Conservation (phyloP, 2,329 filamentous ascomycete species). For the Pseudogymnoascus sp. region DNA sequence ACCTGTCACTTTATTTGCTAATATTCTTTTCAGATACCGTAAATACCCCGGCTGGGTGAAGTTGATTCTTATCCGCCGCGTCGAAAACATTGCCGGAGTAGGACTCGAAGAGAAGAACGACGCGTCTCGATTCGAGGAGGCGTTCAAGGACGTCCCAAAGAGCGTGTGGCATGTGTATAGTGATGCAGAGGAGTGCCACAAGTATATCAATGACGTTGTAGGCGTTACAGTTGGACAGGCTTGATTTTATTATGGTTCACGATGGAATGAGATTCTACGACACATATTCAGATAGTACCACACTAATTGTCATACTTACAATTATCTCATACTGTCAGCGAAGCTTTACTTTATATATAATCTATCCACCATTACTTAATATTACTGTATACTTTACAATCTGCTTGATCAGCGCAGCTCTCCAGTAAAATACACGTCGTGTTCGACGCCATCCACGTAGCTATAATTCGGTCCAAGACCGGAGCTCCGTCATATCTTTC, state of each 20-base stretch:
- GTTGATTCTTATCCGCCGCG: constrained; percentile 78
- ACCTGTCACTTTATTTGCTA: constrained; percentile 7
- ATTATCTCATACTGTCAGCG: not conserved
- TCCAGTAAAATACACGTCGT: not conserved
- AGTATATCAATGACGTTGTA: constrained; percentile 29
- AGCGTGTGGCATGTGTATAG: constrained; percentile 76
- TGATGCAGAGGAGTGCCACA: constrained; percentile 57
- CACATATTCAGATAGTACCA: not conserved
- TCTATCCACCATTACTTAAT: not conserved
- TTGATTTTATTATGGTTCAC: constrained; percentile 2
- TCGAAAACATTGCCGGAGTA: constrained; percentile 60
- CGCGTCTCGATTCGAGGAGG: constrained; percentile 67
- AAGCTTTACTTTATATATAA: not conserved
- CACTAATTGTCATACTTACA: not conserved
- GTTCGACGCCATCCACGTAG: not conserved
- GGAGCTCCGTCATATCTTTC: not conserved
- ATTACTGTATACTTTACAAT: not conserved
- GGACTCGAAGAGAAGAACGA: constrained; percentile 69
- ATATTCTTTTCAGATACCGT: constrained; percentile 41
- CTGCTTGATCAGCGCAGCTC: not conserved
- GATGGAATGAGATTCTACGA: constrained; percentile 2
- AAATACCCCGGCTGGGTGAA: constrained; percentile 67
- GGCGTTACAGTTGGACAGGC: not conserved
- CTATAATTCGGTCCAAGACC: not conserved
- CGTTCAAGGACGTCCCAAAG: constrained; percentile 66